These are phyloP conservation scores for Ustilaginoidea virens DNA, from an alignment of 2,329 filamentous ascomycete genomes.

Conservation along the genomic window DNA sequence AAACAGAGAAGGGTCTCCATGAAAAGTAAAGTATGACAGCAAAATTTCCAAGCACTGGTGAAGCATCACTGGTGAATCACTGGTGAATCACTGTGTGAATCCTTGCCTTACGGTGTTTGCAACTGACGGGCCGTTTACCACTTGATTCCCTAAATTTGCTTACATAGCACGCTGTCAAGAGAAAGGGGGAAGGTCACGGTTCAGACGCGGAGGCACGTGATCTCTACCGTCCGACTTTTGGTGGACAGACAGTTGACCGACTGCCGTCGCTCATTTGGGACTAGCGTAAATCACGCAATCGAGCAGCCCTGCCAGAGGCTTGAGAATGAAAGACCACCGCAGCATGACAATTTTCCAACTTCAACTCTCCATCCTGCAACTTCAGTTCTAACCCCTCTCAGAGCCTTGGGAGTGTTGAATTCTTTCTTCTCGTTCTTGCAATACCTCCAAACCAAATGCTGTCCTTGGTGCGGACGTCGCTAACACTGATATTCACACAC, in stretches of 20 bases:
- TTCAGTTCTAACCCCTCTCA: slow-evolving; percentile 6
- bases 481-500: neutral
- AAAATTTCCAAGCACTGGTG: no score
- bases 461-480: slow-evolving; percentile 4
- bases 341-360: slow-evolving; percentile 8
- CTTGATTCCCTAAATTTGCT: no score
- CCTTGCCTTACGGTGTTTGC: no score
- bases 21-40: no score
- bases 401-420: slow-evolving; percentile 1
- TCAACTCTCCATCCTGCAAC: slow-evolving; percentile 7
- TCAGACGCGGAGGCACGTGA: slow-evolving; percentile 3
- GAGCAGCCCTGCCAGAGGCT: slow-evolving; percentile 10
- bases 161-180: no score
- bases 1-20: no score
- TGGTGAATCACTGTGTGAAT: no score
- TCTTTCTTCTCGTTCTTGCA: no score
- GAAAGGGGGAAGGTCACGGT: neutral
- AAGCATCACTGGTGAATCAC: no score
- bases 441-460: no score
- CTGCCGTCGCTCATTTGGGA: slow-evolving; percentile 7
- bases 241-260: slow-evolving; percentile 2
- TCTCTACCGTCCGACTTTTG: no score
- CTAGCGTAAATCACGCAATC: slow-evolving; percentile 19
- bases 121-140: no score
- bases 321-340: slow-evolving; percentile 7